These are phyloP conservation scores for Pseudocercospora ulei DNA, from an alignment of 2,329 filamentous ascomycete genomes.

Conservation along the genomic window DNA sequence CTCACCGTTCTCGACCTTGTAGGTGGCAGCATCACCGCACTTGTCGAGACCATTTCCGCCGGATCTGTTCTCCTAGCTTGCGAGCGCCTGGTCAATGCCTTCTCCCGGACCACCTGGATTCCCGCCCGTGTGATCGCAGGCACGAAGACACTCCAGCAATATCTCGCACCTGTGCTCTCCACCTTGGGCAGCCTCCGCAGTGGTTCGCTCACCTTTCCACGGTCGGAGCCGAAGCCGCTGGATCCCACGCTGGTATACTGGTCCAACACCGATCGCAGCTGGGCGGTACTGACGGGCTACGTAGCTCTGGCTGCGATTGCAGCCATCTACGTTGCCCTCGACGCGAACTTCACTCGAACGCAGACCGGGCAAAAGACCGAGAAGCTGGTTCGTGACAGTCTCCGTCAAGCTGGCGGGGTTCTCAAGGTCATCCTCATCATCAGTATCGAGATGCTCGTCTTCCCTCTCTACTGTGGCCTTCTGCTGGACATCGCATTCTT, in stretches of 20 bases:
- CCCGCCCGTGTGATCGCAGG: slow-evolving; percentile 16
- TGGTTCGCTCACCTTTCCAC: slow-evolving; percentile 24
- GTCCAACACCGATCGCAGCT: slow-evolving; percentile 48
- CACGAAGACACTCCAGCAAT: slow-evolving; percentile 16
- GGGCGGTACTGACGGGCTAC: slow-evolving; percentile 76
- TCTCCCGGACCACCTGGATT: slow-evolving; percentile 14
- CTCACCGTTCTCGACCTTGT: slow-evolving; percentile 22
- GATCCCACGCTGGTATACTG: slow-evolving; percentile 38
- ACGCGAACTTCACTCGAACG: slow-evolving; percentile 59
- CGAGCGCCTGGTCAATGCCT: slow-evolving; percentile 9
- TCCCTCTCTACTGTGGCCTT: slow-evolving; percentile 89
- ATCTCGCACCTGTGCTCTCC: slow-evolving; percentile 19
- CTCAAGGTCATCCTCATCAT: slow-evolving; percentile 98
- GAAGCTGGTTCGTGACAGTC: slow-evolving; percentile 65
- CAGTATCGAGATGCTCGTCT: slow-evolving; percentile 96
- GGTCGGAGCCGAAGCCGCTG: slow-evolving; percentile 15
- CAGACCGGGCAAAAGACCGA: slow-evolving; percentile 53
- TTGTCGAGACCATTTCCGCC: slow-evolving; percentile 26
- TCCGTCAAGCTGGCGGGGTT: slow-evolving; percentile 90
- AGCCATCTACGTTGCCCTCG: slow-evolving; percentile 67
- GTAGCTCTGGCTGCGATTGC: slow-evolving; percentile 62
- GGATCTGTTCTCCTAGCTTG: slow-evolving; percentile 22
- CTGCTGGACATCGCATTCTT: slow-evolving; percentile 80
- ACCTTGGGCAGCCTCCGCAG: slow-evolving; percentile 20
- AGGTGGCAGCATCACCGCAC: slow-evolving; percentile 21